Evolutionary conservation across 805 yeast species (phyloP).

Genomic region (Zygoascus biomembranicola): DNA sequence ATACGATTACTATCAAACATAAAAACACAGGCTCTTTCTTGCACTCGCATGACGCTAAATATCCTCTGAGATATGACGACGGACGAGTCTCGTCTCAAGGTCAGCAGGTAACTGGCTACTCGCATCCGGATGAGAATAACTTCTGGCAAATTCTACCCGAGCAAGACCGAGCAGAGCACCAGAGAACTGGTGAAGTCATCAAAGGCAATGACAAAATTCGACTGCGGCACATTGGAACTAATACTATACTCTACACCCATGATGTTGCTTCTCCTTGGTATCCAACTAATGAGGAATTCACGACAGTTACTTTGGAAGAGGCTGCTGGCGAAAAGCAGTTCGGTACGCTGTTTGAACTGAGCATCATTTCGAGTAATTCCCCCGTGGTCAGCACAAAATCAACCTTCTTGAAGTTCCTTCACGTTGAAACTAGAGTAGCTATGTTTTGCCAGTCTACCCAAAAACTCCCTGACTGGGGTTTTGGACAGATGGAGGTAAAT

Average conservation of each 20-base stretch:
- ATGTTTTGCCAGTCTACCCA: slow-evolving; percentile 88
- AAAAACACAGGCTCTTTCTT: slow-evolving; percentile 69
- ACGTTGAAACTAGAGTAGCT: slow-evolving; percentile 81
- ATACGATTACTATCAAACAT: slow-evolving; percentile 69
- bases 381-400: slow-evolving; percentile 60
- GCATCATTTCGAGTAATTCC: slow-evolving; percentile 46
- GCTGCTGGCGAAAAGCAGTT: slow-evolving; percentile 43
- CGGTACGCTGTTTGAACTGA: slow-evolving; percentile 71
- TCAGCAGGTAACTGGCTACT: slow-evolving; percentile 73
- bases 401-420: slow-evolving; percentile 61
- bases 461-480: slow-evolving; percentile 91
- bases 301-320: slow-evolving; percentile 56
- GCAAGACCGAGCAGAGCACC: slow-evolving; percentile 34
- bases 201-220: slow-evolving; percentile 67
- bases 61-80: slow-evolving; percentile 91
- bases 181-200: slow-evolving; percentile 40
- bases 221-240: slow-evolving; percentile 71
- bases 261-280: slow-evolving; percentile 92
- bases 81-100: slow-evolving; percentile 92
- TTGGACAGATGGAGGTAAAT: slow-evolving; percentile 83
- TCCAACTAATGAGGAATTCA: slow-evolving; percentile 92
- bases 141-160: slow-evolving; percentile 82
- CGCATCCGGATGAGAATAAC: slow-evolving; percentile 49
- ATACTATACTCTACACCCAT: slow-evolving; percentile 76
- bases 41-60: slow-evolving; percentile 70